Percentiles rank a stretch among this genome's conserved stretches.
Conservation (phyloP, 768 basidiomycete genomes). For the Termitomyces sp. region DNA sequence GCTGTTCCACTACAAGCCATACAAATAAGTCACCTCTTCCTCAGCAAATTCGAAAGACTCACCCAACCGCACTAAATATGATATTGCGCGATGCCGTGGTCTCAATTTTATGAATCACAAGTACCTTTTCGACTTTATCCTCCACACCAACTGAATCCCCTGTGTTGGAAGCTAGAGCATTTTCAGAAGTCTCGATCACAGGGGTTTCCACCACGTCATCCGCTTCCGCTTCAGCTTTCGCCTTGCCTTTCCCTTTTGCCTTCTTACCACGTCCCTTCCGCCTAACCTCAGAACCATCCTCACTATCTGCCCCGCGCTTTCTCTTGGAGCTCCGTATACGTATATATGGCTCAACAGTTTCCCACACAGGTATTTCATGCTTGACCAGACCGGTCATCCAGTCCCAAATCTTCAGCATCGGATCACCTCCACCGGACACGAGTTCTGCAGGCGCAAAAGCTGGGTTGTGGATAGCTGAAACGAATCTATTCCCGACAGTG, state of each 20-base stretch:
- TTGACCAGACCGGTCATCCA: conserved; percentile 63
- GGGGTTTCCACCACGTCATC: background rate
- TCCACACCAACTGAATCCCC: background rate
- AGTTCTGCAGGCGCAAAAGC: conserved; percentile 42
- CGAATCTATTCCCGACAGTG: conserved; percentile 43
- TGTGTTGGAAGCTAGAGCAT: background rate
- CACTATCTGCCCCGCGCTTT: conserved; percentile 31
- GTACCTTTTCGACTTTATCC: conserved; percentile 33
- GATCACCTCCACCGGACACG: conserved; percentile 89
- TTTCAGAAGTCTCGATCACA: background rate
- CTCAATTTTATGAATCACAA: conserved; percentile 58
- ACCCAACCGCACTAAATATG: conserved; percentile 77
- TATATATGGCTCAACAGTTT: conserved; percentile 47
- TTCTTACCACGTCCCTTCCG: conserved; percentile 22
- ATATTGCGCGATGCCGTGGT: conserved; percentile 43
- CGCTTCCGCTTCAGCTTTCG: conserved; percentile 19
- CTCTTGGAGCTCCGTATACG: conserved; percentile 35
- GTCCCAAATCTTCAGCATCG: conserved; percentile 72
- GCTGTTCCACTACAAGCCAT: conserved; percentile 54
- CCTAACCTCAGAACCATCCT: conserved; percentile 21
- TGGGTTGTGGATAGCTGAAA: conserved; percentile 79
- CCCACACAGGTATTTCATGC: conserved; percentile 49
- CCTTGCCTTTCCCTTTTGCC: conserved; percentile 24
- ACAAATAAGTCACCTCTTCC: background rate
- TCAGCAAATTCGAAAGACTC: conserved; percentile 17